Percentiles rank a stretch among this genome's conserved stretches.
phyloP scores from a whole-genome alignment of 2,329 filamentous ascomycete genomes.

The Colletotrichum theobromicola region DNA sequence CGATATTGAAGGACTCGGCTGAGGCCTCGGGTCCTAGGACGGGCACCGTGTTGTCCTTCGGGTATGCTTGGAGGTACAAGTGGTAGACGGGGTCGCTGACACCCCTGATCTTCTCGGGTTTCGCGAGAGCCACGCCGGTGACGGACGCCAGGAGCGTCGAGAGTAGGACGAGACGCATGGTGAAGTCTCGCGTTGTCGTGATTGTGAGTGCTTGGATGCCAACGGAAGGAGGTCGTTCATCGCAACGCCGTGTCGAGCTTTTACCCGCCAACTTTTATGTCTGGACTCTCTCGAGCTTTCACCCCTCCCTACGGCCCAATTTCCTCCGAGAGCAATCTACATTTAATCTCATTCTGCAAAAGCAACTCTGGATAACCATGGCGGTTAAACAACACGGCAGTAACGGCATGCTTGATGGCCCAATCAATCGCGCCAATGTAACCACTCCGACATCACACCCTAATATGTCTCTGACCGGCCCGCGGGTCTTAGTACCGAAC shows the following conservation, averaged over 20 bases:
- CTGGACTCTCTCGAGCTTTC: not conserved
- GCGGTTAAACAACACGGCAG: not conserved
- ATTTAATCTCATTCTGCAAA: not conserved
- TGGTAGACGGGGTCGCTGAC: conserved; percentile 57
- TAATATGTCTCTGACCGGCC: conserved; percentile 3
- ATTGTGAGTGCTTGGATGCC: not conserved
- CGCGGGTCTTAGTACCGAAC: not conserved
- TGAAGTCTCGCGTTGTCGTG: not conserved
- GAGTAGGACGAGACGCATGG: conserved; percentile 18
- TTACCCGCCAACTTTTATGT: not conserved
- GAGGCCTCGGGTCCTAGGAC: conserved; percentile 57
- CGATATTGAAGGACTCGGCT: conserved; percentile 55
- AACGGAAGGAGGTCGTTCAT: too few species aligned
- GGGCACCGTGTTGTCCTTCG: conserved; percentile 47
- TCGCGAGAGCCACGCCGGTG: conserved; percentile 31
- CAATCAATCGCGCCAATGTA: not conserved
- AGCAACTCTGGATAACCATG: not conserved
- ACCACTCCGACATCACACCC: not conserved
- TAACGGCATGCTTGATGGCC: not conserved
- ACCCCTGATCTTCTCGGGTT: conserved; percentile 54
- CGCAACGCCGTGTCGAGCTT: not conserved
- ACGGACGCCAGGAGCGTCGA: not conserved
- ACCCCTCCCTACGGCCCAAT: not conserved
- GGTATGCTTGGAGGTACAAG: conserved; percentile 54
- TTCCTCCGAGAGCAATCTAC: not conserved